Evolutionary conservation across 257 asterid genomes (phyloP).

Genomic region (Nicotiana paniculata): DNA sequence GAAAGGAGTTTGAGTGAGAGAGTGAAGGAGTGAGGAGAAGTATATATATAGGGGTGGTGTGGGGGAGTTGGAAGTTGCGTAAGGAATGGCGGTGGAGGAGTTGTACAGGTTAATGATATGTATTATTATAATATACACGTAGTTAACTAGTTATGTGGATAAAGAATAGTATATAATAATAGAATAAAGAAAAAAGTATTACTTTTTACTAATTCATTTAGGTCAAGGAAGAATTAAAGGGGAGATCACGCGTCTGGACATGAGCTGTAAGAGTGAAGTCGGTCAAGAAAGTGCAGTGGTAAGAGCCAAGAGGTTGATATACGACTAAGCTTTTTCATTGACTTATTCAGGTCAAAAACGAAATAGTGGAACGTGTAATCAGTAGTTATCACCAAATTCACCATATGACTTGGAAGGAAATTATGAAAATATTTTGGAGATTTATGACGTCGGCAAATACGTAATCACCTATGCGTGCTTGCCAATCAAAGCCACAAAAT

Average conservation of each 20-base stretch:
- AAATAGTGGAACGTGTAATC: neutral
- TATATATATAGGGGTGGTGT: conserved; percentile 6
- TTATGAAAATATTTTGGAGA: neutral
- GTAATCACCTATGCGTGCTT: neutral
- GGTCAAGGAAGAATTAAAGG: neutral
- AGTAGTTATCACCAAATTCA: neutral
- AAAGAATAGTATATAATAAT: neutral
- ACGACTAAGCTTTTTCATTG: neutral
- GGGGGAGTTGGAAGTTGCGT: conserved; percentile 59
- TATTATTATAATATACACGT: neutral
- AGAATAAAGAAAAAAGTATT: too few species aligned
- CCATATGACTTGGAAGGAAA: neutral
- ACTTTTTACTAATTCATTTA: neutral
- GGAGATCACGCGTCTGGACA: neutral
- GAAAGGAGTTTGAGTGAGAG: conserved; percentile 22
- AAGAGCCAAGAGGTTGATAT: neutral
- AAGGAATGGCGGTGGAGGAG: conserved; percentile 59
- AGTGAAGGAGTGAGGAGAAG: conserved; percentile 17
- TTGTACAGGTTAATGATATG: conserved; percentile 18
- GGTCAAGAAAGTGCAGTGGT: conserved; percentile 14
- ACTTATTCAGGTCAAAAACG: neutral
- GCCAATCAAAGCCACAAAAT: neutral
- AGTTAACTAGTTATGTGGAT: neutral
- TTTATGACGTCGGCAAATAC: neutral
- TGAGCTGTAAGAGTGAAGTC: conserved; percentile 4